phyloP scores from a whole-genome alignment of 768 basidiomycete genomes.

The Xerocomellus amylosporus region DNA sequence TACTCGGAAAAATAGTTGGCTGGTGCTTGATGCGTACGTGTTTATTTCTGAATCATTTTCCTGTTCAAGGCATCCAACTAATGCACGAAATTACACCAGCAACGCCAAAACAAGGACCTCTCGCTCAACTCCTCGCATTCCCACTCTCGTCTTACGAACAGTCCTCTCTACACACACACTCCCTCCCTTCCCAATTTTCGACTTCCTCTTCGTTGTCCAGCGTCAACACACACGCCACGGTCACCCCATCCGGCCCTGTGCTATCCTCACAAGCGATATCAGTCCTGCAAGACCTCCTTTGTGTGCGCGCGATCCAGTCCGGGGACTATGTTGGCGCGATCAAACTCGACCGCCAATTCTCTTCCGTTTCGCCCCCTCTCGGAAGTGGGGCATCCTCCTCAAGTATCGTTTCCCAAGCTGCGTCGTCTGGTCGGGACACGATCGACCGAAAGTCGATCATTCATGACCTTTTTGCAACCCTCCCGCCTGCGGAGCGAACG shows the following conservation, averaged over 20 bases:
- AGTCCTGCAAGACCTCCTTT: constrained; percentile 73
- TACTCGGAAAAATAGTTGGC: constrained; percentile 58
- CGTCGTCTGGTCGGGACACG: constrained; percentile 20
- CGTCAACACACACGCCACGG: not conserved
- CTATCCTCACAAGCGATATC: constrained; percentile 50
- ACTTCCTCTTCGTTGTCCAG: constrained; percentile 32
- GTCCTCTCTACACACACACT: constrained; percentile 51
- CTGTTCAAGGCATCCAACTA: not conserved
- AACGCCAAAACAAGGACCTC: constrained; percentile 51
- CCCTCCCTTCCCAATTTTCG: constrained; percentile 44
- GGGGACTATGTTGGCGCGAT: constrained; percentile 73
- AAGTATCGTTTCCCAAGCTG: constrained; percentile 26
- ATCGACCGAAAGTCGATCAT: constrained; percentile 65
- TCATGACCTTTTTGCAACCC: constrained; percentile 60
- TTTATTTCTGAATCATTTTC: not conserved
- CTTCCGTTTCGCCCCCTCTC: constrained; percentile 37
- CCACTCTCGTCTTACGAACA: constrained; percentile 69
- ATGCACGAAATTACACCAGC: constrained; percentile 37
- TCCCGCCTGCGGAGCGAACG: constrained; percentile 62
- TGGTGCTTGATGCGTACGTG: constrained; percentile 71
- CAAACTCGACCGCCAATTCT: constrained; percentile 67
- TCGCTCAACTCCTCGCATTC: constrained; percentile 61
- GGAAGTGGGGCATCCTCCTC: constrained; percentile 8
- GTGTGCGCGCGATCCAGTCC: constrained; percentile 69
- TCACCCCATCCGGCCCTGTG: not conserved